Evolutionary conservation across 1,284 basidiomycete genomes (phyloP).

Genomic region (Ganoderma multipileum): DNA sequence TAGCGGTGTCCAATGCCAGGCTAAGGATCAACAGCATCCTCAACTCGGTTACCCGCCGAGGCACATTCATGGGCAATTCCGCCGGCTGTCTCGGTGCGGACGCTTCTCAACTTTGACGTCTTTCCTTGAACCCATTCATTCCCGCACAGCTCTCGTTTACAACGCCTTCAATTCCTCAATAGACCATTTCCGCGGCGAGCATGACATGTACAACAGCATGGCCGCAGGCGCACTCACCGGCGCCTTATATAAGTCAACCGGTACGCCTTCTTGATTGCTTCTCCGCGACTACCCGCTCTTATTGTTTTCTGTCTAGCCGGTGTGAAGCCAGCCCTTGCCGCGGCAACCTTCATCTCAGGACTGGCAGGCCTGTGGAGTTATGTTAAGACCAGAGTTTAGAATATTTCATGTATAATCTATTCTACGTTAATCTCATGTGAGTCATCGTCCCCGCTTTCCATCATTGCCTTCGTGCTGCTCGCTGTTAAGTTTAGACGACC

Average conservation of each 20-base stretch:
- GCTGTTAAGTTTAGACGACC: conserved; percentile 32
- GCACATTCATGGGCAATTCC: conserved; percentile 98
- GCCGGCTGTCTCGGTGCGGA: conserved; percentile 93
- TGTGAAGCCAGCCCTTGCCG: conserved; percentile 85
- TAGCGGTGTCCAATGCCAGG: conserved; percentile 83
- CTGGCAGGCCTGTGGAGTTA: conserved; percentile 92
- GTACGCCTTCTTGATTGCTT: conserved; percentile 58
- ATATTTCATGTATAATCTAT: conserved; percentile 41
- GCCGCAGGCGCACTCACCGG: conserved; percentile 92
- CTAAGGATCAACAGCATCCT: conserved; percentile 96
- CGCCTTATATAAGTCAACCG: conserved; percentile 92
- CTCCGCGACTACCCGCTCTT: conserved; percentile 40
- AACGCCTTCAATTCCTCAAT: conserved; percentile 96
- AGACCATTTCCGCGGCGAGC: conserved; percentile 88
- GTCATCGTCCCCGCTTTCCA: conserved; percentile 35
- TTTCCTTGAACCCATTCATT: conserved; percentile 43
- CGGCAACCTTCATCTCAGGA: conserved; percentile 88
- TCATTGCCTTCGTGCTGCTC: conserved; percentile 21
- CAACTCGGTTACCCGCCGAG: conserved; percentile 96
- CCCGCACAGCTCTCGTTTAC: conserved; percentile 82
- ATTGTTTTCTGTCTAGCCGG: conserved; percentile 74
- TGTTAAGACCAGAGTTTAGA: conserved; percentile 82
- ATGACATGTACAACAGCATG: conserved; percentile 93
- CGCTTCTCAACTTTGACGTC: conserved; percentile 27
- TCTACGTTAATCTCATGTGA: conserved; percentile 37